phyloP scores from a whole-genome alignment of 768 basidiomycete species.

The Auricularia sp. region DNA sequence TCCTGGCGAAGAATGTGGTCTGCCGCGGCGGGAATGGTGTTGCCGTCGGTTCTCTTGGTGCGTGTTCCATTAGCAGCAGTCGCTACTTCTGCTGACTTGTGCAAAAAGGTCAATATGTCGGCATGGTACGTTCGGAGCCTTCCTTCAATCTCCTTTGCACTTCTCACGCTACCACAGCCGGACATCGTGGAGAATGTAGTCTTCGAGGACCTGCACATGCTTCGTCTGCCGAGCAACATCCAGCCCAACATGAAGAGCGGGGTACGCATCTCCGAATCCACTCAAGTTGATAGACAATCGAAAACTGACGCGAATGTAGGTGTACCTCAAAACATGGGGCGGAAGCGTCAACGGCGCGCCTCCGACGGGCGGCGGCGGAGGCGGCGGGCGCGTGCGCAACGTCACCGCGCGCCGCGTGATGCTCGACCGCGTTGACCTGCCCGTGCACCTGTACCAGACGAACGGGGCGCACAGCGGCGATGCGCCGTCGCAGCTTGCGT shows the following conservation, averaged over 20 bases:
- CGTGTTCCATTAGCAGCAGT: slow-evolving; percentile 41
- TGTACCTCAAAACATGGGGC: slow-evolving; percentile 50
- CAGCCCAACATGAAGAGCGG: slow-evolving; percentile 50
- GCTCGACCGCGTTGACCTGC: slow-evolving; percentile 36
- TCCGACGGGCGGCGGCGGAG: slow-evolving; percentile 48
- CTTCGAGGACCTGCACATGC: slow-evolving; percentile 39
- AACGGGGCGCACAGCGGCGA: slow-evolving; percentile 43
- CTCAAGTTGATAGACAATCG: too few relatives aligned
- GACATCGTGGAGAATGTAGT: slow-evolving; percentile 44
- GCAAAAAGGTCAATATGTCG: neutral
- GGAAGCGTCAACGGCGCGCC: slow-evolving; percentile 40
- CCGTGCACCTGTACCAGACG: slow-evolving; percentile 41
- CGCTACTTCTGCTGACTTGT: neutral
- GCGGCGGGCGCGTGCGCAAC: slow-evolving; percentile 35
- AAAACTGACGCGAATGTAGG: slow-evolving; percentile 19
- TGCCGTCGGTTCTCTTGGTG: slow-evolving; percentile 49
- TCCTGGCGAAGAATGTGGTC: slow-evolving; percentile 36
- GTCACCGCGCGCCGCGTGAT: slow-evolving; percentile 32
- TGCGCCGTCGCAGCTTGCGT: slow-evolving; percentile 36
- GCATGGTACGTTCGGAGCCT: neutral
- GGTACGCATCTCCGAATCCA: slow-evolving; percentile 16
- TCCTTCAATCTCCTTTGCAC: neutral
- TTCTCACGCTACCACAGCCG: slow-evolving; percentile 20
- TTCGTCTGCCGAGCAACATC: slow-evolving; percentile 34
- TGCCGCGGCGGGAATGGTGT: slow-evolving; percentile 53